Evolutionary conservation across 2,329 filamentous ascomycete species (phyloP).

Genomic region (Fonsecaea pugnacius): DNA sequence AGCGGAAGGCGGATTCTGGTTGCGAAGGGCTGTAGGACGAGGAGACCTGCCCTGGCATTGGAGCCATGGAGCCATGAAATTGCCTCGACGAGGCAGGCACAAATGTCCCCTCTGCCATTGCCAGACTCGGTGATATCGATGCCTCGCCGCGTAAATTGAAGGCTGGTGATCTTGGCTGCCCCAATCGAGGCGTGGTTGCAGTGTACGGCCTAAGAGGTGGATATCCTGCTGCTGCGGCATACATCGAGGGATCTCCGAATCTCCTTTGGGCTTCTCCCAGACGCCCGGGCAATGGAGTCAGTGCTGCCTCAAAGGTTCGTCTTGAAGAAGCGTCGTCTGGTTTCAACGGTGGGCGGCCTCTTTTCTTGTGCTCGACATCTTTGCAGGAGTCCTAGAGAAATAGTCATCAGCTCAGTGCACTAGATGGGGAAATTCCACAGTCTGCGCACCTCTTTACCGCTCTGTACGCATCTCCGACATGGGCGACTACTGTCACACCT

Average conservation of each 20-base stretch:
- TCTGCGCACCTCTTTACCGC: constrained; percentile 51
- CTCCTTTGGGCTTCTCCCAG: constrained; percentile 22
- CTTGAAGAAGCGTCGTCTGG: constrained; percentile 27
- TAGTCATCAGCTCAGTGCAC: constrained; percentile 15
- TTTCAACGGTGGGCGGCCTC: constrained; percentile 37
- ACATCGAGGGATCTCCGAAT: constrained; percentile 23
- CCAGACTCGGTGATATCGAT: constrained; percentile 32
- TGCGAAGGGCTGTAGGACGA: constrained; percentile 20
- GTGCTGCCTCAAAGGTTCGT: constrained; percentile 22
- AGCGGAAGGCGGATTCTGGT: constrained; percentile 17
- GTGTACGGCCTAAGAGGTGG: constrained; percentile 26
- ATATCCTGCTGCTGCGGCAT: constrained; percentile 15
- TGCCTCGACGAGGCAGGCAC: constrained; percentile 21
- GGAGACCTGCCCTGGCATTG: constrained; percentile 16
- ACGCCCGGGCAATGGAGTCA: constrained; percentile 14
- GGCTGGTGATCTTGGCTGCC: constrained; percentile 18
- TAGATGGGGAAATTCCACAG: not conserved
- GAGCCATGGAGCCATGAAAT: constrained; percentile 16
- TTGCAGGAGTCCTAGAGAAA: constrained; percentile 47
- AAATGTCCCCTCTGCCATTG: constrained; percentile 32
- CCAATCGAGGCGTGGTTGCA: constrained; percentile 17
- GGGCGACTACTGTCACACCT: constrained; percentile 53
- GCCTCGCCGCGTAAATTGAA: constrained; percentile 30
- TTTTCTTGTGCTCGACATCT: constrained; percentile 55
- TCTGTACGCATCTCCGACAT: constrained; percentile 52